A percentile compares a stretch with the other conserved stretches of the same genome.
Conservation (phyloP, 495 filamentous ascomycete species). For the Penicillium canescens region DNA sequence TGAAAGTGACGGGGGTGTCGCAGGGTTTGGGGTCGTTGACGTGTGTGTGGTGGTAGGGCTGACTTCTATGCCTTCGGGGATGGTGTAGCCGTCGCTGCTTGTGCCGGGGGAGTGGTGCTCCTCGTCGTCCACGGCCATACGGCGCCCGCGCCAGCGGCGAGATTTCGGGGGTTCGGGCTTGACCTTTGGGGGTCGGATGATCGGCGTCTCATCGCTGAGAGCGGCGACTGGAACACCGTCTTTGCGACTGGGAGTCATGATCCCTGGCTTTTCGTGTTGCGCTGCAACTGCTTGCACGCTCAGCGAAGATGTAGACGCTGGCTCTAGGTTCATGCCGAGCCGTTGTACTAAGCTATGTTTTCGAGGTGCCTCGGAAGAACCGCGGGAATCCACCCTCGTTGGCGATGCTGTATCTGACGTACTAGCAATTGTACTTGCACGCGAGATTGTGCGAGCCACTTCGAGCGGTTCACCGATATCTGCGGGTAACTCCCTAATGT, state of each 20-base stretch:
- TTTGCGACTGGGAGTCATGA: slow-evolving; percentile 76
- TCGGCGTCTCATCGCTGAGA: slow-evolving; percentile 18
- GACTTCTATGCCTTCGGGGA: slow-evolving; percentile 29
- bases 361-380: slow-evolving; percentile 25
- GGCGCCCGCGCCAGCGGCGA: slow-evolving; percentile 43
- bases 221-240: slow-evolving; percentile 16
- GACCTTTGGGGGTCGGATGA: slow-evolving; percentile 31
- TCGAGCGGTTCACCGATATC: slow-evolving; percentile 32
- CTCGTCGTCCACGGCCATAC: slow-evolving; percentile 24
- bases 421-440: slow-evolving; percentile 44
- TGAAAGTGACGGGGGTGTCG: slow-evolving; percentile 3
- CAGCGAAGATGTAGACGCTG: slow-evolving; percentile 49
- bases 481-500: slow-evolving; percentile 24
- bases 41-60: slow-evolving; percentile 23
- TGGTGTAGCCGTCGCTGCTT: slow-evolving; percentile 30
- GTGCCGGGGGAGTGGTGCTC: slow-evolving; percentile 24
- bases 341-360: slow-evolving; percentile 30
- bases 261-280: slow-evolving; percentile 80
- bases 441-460: slow-evolving; percentile 32
- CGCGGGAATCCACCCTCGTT: slow-evolving; percentile 27
- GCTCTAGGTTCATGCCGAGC: slow-evolving; percentile 50
- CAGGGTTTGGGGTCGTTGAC: slow-evolving; percentile 11
- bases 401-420: slow-evolving; percentile 32
- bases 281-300: slow-evolving; percentile 78
- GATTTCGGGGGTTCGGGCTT: slow-evolving; percentile 48